These are phyloP conservation scores for Flaveria brownii DNA, from an alignment of 129 eudicot genomes.

Conservation along the genomic window DNA sequence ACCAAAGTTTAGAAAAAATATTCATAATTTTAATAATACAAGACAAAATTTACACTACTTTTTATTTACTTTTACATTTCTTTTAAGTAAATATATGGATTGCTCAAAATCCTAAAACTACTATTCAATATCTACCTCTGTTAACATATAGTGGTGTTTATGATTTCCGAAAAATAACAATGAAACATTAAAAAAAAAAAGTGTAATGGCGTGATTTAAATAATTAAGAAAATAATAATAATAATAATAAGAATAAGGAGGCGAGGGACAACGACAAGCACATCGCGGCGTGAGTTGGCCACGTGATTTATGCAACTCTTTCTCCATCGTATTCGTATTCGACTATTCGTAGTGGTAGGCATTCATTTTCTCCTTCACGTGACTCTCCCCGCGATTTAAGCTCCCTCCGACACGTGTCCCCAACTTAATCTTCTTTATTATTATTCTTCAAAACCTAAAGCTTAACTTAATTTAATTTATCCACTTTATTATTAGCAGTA, in stretches of 20 bases:
- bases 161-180: background rate
- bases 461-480: slow-evolving; percentile 14
- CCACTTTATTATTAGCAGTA: background rate
- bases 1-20: no score
- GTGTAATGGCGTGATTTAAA: background rate
- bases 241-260: background rate
- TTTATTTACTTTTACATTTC: no score
- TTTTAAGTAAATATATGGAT: no score
- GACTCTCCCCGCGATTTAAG: slow-evolving; percentile 44
- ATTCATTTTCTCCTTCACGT: slow-evolving; percentile 36
- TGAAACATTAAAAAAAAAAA: slow-evolving; percentile 25
- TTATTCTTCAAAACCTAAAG: slow-evolving; percentile 10
- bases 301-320: slow-evolving; percentile 35
- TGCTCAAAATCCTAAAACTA: no score
- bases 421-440: background rate
- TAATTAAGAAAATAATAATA: slow-evolving; percentile 3
- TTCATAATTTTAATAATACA: no score
- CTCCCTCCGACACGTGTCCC: slow-evolving; percentile 34
- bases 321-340: slow-evolving; percentile 14
- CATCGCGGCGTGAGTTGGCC: slow-evolving; percentile 45
- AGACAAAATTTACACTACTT: no score
- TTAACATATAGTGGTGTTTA: no score
- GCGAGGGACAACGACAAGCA: slow-evolving; percentile 36
- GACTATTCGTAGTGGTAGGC: slow-evolving; percentile 44
- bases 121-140: no score